A percentile compares a stretch with the other conserved stretches of the same genome.
Evolutionary conservation across 2,329 filamentous ascomycete genomes (phyloP).

Genomic region (Xylariales sp.): DNA sequence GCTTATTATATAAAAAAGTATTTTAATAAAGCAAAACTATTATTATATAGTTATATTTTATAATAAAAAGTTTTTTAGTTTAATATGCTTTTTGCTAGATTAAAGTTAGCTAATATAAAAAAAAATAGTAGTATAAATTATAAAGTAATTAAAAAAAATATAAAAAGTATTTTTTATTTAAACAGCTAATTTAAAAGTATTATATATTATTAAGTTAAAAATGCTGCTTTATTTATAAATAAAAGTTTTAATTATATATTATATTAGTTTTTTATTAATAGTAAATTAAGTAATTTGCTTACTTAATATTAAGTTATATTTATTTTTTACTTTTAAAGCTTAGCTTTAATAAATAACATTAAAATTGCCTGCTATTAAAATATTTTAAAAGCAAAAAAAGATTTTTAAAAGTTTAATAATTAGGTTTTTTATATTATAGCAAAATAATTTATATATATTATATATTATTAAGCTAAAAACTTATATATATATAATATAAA

Average conservation of each 20-base stretch:
- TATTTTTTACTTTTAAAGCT: not conserved
- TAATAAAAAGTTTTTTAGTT: too few relatives aligned
- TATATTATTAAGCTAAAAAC: constrained; percentile 3
- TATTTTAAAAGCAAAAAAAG: not conserved
- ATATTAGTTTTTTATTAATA: not conserved
- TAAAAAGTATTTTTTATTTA: not conserved
- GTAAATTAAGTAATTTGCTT: not conserved
- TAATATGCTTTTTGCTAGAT: too few relatives aligned
- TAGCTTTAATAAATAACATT: not conserved
- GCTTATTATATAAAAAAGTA: too few relatives aligned
- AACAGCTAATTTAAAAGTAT: not conserved
- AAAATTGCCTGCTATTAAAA: not conserved
- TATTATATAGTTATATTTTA: too few relatives aligned
- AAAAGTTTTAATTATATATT: not conserved
- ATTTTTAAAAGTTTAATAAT: not conserved
- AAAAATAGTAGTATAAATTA: too few relatives aligned
- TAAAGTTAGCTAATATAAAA: too few relatives aligned
- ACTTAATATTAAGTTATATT: not conserved
- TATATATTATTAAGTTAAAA: not conserved
- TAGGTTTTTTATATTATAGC: not conserved
- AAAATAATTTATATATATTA: not conserved
- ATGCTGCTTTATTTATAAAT: not conserved
- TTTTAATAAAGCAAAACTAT: too few relatives aligned
- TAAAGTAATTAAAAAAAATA: not conserved
- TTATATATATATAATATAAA: not conserved